Evolutionary conservation across 2,329 filamentous ascomycete species (phyloP).

Genomic region (Trematosphaeria pertusa): DNA sequence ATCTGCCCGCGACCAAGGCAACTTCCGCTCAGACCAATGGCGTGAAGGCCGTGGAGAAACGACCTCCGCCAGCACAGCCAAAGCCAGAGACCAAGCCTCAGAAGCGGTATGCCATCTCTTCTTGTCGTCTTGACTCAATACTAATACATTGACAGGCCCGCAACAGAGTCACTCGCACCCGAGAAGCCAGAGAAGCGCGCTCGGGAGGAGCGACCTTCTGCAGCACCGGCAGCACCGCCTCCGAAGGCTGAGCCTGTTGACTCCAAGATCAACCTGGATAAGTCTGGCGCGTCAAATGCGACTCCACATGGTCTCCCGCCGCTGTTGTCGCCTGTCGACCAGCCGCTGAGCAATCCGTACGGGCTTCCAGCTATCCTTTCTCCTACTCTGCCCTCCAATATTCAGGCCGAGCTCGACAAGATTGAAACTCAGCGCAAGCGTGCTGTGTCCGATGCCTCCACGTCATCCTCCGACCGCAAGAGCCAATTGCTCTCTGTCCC

Average conservation of each 20-base stretch:
- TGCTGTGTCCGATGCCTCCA: conserved; percentile 44
- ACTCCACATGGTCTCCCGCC: conserved; percentile 49
- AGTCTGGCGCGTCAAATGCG: conserved; percentile 33
- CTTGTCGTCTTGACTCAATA: background rate
- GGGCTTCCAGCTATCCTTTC: conserved; percentile 63
- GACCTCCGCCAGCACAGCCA: conserved; percentile 9
- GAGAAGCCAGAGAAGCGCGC: conserved; percentile 24
- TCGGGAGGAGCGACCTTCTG: conserved; percentile 16
- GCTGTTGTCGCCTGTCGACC: conserved; percentile 48
- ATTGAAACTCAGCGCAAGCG: conserved; percentile 47
- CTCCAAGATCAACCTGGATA: conserved; percentile 38
- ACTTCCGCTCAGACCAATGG: conserved; percentile 31
- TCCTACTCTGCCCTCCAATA: conserved; percentile 62
- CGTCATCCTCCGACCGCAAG: conserved; percentile 41
- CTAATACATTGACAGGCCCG: conserved; percentile 30
- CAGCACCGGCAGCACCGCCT: conserved; percentile 22
- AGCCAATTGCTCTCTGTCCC: conserved; percentile 33
- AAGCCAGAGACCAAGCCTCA: conserved; percentile 23
- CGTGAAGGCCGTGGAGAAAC: conserved; percentile 29
- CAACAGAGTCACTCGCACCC: conserved; percentile 21
- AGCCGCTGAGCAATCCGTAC: conserved; percentile 49
- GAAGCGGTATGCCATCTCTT: conserved; percentile 24
- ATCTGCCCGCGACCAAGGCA: conserved; percentile 30
- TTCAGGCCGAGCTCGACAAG: conserved; percentile 61
- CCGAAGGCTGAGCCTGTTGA: conserved; percentile 49